A percentile compares a stretch with the other conserved stretches of the same genome.
phyloP scores from a whole-genome alignment of 2,329 filamentous ascomycete genomes.

The Alternaria panax region DNA sequence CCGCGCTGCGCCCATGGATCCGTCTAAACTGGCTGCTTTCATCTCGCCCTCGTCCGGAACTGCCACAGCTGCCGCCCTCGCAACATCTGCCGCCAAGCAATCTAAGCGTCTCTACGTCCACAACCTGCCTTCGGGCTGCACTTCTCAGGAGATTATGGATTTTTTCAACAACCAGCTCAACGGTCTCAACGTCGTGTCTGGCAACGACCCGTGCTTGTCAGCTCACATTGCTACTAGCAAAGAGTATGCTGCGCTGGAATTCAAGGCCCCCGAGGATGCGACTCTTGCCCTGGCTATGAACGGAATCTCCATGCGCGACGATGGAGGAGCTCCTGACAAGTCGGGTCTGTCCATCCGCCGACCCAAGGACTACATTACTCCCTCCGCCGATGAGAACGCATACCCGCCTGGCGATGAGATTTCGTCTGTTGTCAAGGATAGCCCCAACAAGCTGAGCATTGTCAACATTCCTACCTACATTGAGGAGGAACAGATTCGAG shows the following conservation, averaged over 20 bases:
- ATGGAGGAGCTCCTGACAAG: constrained; percentile 58
- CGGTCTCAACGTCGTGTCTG: constrained; percentile 89
- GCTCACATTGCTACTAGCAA: constrained; percentile 82
- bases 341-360: constrained; percentile 77
- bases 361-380: constrained; percentile 97
- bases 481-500: constrained; percentile 87
- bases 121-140: constrained; percentile 77
- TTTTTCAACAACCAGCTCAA: constrained; percentile 99
- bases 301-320: constrained; percentile 81
- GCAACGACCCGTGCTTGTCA: constrained; percentile 81
- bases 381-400: constrained; percentile 68
- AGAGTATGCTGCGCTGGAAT: constrained; percentile 87
- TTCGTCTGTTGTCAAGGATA: constrained; percentile 84
- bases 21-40: constrained; percentile 90
- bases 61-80: constrained; percentile 78
- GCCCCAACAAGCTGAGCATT: constrained; percentile 93
- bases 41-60: constrained; percentile 85
- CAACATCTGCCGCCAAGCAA: constrained; percentile 91
- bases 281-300: constrained; percentile 91
- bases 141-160: constrained; percentile 75
- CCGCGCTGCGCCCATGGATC: constrained; percentile 93
- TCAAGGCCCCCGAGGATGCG: constrained; percentile 84
- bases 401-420: constrained; percentile 76
- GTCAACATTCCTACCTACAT: constrained; percentile 88
- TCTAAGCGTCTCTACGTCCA: constrained; percentile 89